Percentiles rank a stretch among this genome's conserved stretches.
Conservation (phyloP, 768 basidiomycete genomes). For the Naganishia antarctica region DNA sequence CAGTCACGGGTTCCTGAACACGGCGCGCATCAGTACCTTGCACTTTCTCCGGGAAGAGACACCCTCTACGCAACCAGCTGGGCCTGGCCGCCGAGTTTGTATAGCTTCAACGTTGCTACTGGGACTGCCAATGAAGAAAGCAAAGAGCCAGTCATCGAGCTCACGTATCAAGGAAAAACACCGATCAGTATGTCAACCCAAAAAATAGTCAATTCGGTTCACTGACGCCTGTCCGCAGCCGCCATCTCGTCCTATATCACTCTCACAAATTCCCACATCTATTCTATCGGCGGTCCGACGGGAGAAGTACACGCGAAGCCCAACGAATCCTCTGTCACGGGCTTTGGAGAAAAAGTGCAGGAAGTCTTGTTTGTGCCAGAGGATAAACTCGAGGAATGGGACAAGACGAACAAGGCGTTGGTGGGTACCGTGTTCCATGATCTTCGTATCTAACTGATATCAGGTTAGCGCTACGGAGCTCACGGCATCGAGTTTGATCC, state of each 20-base stretch:
- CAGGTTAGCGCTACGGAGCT: slow-evolving; percentile 35
- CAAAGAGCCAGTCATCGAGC: slow-evolving; percentile 1
- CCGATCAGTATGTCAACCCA: slow-evolving; percentile 17
- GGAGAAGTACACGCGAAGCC: slow-evolving; percentile 33
- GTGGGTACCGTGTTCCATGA: slow-evolving; percentile 22
- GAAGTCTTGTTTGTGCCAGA: slow-evolving; percentile 36
- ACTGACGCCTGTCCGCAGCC: slow-evolving; percentile 24
- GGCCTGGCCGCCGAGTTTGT: slow-evolving; percentile 34
- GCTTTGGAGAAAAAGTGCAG: slow-evolving; percentile 35
- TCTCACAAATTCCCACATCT: slow-evolving; percentile 29
- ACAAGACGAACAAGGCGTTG: slow-evolving; percentile 40
- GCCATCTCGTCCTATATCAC: slow-evolving; percentile 41
- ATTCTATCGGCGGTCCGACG: slow-evolving; percentile 42
- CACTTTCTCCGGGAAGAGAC: slow-evolving; percentile 27
- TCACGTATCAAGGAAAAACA: slow-evolving; percentile 21
- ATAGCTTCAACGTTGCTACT: slow-evolving; percentile 26
- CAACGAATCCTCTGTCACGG: slow-evolving; percentile 14
- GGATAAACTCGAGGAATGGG: slow-evolving; percentile 32
- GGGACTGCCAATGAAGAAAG: background rate
- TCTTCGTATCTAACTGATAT: background rate
- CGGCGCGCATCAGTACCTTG: slow-evolving; percentile 42
- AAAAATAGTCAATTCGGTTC: background rate
- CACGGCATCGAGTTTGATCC: slow-evolving; percentile 37
- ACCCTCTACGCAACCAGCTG: slow-evolving; percentile 39
- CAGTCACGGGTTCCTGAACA: slow-evolving; percentile 28